A percentile compares a stretch with the other conserved stretches of the same genome.
Evolutionary conservation across 495 filamentous ascomycete genomes (phyloP).

Genomic region (Amorphotheca resinae): DNA sequence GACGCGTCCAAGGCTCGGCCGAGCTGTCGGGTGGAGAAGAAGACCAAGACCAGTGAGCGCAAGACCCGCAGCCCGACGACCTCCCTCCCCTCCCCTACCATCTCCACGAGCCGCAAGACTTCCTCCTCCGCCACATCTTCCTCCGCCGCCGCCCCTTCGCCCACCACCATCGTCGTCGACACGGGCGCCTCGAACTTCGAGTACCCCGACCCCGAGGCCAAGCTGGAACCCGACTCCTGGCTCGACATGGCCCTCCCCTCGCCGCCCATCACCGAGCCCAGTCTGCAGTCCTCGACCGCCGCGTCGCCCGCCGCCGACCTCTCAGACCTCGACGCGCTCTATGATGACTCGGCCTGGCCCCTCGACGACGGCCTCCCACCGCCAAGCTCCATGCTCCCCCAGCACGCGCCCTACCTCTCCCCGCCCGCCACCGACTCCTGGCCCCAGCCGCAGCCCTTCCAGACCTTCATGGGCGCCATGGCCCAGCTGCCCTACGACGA

Average conservation of each 20-base stretch:
- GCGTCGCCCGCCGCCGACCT: conserved; percentile 1
- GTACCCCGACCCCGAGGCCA: not conserved
- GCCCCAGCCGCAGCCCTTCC: conserved; percentile 12
- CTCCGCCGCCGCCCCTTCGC: conserved; percentile 2
- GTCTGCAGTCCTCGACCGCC: conserved; percentile 3
- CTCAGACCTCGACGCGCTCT: conserved; percentile 13
- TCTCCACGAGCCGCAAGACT: conserved; percentile 6
- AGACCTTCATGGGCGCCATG: conserved; percentile 20
- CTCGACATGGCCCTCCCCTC: conserved; percentile 11
- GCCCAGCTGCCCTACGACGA: conserved; percentile 29
- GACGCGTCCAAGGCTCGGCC: conserved; percentile 14
- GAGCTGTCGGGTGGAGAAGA: conserved; percentile 10
- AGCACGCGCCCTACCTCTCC: not conserved
- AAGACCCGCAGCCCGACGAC: not conserved
- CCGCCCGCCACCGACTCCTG: not conserved
- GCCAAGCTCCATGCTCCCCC: conserved; percentile 1
- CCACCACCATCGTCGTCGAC: conserved; percentile 15
- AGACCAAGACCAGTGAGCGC: conserved; percentile 1
- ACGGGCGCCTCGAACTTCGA: conserved; percentile 3
- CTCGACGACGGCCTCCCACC: conserved; percentile 4
- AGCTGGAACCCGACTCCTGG: conserved; percentile 6
- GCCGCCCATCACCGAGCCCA: conserved; percentile 10
- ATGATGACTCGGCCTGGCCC: conserved; percentile 15
- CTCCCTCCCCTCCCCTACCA: conserved; percentile 3
- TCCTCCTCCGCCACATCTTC: conserved; percentile 8